Evolutionary conservation across 352 stramenopile species (phyloP), one percentile per base, ranked within the genome.

Genomic region (Phytophthora capsici): DNA sequence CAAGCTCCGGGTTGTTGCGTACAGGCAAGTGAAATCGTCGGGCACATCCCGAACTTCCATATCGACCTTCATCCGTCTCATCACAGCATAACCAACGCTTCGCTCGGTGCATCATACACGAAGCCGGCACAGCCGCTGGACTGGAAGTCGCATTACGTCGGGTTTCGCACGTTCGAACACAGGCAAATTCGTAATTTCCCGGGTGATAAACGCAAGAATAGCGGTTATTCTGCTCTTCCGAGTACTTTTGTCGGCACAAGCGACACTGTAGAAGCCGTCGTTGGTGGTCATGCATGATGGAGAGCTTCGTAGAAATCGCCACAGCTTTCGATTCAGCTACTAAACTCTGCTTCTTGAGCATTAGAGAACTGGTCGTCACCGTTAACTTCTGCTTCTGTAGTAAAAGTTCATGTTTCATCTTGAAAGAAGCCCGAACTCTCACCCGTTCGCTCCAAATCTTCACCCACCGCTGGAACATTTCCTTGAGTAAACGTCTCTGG

Each of bases 21-120:
- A 66, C 49, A 9, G 86, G 72, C n/a, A 94, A 40, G 62, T 94
- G 86, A 22, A 86, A 90, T 3, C 86, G 65, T 10, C 68, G 60
- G 3, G 69, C 56, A 49, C 84, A 94, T 0, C 86, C 86, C 16
- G 76, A 89, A 41, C 73, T 89, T 4, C 82, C 86, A 28, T 88
- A 87, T 0, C 79, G 53, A 8, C 83, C 86, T 77, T 93, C 82
- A 0, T 91, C 74, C 0, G 82, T 94, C 40, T 84, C 65, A 43
- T 94, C 84, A 47, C 84, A 94, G 34, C 86, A 94, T 0, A 92
- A 63, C 86, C 86, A 94, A 5, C 86, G 71, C 36, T 78, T 83
- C 0, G 82, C 71, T 8, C 86, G 84, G 32, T 94, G 86, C 57
- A 93, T 69, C 82, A 93, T 93, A 46, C 86, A 94, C 0, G 36